Evolutionary conservation across 176 grass and related monocot genomes (phyloP).

Genomic region (Hyparrhenia diplandra): DNA sequence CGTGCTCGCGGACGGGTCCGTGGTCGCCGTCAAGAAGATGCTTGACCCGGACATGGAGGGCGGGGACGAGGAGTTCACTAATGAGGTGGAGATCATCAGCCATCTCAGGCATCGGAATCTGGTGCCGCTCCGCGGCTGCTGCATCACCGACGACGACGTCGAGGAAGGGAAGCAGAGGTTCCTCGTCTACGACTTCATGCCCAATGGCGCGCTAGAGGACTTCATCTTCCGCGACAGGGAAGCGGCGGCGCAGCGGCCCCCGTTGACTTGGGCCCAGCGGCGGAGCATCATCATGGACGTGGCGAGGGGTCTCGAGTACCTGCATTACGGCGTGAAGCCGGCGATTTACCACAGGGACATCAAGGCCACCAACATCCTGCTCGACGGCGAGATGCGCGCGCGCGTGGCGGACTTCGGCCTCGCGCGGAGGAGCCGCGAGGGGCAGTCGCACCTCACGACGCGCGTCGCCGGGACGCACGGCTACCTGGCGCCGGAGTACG

Average conservation of each 20-base stretch:
- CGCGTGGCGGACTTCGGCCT: conserved; percentile 85
- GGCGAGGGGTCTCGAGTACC: conserved; percentile 66
- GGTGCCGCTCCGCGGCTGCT: conserved; percentile 74
- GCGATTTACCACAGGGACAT: conserved; percentile 88
- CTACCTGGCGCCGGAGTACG: conserved; percentile 87
- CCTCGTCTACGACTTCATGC: conserved; percentile 85
- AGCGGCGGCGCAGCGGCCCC: not conserved
- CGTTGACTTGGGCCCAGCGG: conserved; percentile 67
- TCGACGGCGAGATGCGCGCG: conserved; percentile 66
- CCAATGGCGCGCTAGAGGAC: conserved; percentile 69
- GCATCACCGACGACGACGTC: conserved; percentile 63
- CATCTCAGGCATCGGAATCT: conserved; percentile 81
- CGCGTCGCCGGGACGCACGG: conserved; percentile 89
- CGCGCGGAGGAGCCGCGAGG: conserved; percentile 64
- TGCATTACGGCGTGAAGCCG: conserved; percentile 91
- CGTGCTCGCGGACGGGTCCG: conserved; percentile 54
- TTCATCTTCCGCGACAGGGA: conserved; percentile 46
- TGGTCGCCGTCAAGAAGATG: conserved; percentile 85
- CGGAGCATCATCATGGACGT: conserved; percentile 79
- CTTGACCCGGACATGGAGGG: conserved; percentile 60
- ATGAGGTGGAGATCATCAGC: conserved; percentile 90
- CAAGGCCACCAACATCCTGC: conserved; percentile 88
- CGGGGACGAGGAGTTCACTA: conserved; percentile 75
- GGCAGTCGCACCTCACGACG: conserved; percentile 91
- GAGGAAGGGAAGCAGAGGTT: conserved; percentile 73